Evolutionary conservation across 345 rosid genomes (phyloP).

Genomic region (Citrus australasica): DNA sequence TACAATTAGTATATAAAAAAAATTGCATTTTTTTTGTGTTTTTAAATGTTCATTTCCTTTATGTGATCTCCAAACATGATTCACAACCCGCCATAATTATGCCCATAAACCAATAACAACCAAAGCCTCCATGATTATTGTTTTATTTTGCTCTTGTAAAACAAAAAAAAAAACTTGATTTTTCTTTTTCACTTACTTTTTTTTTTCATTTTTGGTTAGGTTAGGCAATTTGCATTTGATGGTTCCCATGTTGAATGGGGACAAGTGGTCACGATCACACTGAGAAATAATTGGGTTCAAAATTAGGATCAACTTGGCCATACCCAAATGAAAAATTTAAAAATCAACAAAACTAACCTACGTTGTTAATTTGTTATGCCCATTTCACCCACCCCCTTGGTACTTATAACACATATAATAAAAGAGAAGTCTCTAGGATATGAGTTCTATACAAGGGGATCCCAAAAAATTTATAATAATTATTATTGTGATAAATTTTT

Average conservation of each 20-base stretch:
- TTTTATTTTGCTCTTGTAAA: not conserved
- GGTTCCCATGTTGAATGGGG: conserved; percentile 2
- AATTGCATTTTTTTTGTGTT: too few species aligned
- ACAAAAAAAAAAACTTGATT: not conserved
- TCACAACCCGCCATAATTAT: not conserved
- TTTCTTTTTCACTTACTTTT: not conserved
- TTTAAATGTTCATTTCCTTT: not conserved
- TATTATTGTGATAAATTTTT: not conserved
- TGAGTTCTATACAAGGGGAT: not conserved
- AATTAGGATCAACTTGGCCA: not conserved
- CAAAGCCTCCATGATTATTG: not conserved
- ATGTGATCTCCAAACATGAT: not conserved
- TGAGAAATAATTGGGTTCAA: not conserved
- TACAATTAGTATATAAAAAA: not conserved
- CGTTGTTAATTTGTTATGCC: not conserved
- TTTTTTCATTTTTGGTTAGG: not conserved
- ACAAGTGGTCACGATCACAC: not conserved
- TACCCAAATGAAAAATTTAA: not conserved
- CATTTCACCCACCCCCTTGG: not conserved
- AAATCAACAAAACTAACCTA: not conserved
- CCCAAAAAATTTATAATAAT: not conserved
- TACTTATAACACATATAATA: not conserved
- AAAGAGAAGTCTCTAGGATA: not conserved
- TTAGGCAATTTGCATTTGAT: conserved; percentile 1
- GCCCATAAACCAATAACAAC: not conserved